Evolutionary conservation across 345 rosid species (phyloP).

Genomic region (Euphorbia peplus): DNA sequence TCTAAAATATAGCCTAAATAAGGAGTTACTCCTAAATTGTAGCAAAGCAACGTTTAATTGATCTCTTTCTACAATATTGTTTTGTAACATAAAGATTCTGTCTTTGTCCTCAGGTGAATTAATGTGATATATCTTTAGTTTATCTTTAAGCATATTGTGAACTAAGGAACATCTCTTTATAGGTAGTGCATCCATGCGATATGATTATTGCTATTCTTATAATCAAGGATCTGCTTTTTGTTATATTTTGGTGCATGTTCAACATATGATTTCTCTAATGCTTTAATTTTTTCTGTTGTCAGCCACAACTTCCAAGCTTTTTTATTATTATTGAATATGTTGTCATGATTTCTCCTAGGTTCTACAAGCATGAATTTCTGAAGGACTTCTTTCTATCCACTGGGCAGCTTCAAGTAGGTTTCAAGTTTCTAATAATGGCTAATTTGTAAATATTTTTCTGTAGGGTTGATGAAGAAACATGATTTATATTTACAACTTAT

Average conservation of each 20-base stretch:
- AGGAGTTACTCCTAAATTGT: no score
- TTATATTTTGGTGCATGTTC: background rate
- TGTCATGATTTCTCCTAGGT: constrained; percentile 42
- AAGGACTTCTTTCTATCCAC: constrained; percentile 90
- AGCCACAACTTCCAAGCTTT: background rate
- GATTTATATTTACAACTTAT: background rate
- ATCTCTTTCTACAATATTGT: no score
- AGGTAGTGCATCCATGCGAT: background rate
- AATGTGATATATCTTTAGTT: background rate
- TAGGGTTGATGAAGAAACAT: background rate
- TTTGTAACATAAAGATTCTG: no score
- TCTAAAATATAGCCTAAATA: no score
- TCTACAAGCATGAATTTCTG: constrained; percentile 78
- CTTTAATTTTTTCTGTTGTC: background rate
- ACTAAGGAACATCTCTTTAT: background rate
- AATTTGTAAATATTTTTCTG: background rate
- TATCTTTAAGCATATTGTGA: background rate
- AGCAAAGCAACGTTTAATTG: no score
- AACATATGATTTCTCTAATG: background rate
- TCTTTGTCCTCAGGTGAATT: no score
- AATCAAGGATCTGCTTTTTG: background rate
- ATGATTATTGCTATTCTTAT: background rate
- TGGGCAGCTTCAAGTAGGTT: constrained; percentile 87
- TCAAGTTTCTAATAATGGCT: background rate
- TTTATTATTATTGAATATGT: background rate